Evolutionary conservation across 345 rosid genomes (phyloP).

Genomic region (Noccaea bulbosa): DNA sequence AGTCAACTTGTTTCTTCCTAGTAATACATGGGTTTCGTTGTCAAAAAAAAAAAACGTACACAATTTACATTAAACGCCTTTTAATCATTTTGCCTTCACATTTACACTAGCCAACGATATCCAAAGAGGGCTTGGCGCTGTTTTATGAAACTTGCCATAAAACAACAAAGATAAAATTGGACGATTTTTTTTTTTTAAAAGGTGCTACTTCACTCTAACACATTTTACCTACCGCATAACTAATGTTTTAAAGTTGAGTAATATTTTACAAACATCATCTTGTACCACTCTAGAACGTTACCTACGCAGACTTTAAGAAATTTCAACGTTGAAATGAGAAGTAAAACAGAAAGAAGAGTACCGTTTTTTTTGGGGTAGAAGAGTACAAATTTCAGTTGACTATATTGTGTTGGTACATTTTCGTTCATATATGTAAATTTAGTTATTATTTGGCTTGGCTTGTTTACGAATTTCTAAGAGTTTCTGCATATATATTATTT

Average conservation of each 20-base stretch:
- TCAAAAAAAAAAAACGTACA: too few species aligned
- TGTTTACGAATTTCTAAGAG: too few species aligned
- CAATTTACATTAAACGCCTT: neutral
- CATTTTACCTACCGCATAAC: neutral
- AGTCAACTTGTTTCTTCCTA: too few species aligned
- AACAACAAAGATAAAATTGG: neutral
- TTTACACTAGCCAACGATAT: neutral
- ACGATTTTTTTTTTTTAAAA: too few species aligned
- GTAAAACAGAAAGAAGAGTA: too few species aligned
- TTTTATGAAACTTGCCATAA: neutral
- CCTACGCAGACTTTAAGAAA: neutral
- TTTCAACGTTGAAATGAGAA: neutral
- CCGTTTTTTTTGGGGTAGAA: too few species aligned
- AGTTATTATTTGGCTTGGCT: neutral
- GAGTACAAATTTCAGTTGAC: neutral
- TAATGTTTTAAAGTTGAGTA: neutral
- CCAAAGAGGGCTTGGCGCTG: neutral
- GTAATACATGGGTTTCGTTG: too few species aligned
- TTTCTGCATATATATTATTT: too few species aligned
- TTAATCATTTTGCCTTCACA: neutral
- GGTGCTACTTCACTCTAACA: neutral
- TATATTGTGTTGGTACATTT: neutral
- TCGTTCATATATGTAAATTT: constrained; percentile 1
- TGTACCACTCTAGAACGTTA: neutral
- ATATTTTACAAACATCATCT: too few species aligned